Base-by-base conservation (phyloP, 2,329 filamentous ascomycete species). In the Pseudogymnoascus sp. region DNA sequence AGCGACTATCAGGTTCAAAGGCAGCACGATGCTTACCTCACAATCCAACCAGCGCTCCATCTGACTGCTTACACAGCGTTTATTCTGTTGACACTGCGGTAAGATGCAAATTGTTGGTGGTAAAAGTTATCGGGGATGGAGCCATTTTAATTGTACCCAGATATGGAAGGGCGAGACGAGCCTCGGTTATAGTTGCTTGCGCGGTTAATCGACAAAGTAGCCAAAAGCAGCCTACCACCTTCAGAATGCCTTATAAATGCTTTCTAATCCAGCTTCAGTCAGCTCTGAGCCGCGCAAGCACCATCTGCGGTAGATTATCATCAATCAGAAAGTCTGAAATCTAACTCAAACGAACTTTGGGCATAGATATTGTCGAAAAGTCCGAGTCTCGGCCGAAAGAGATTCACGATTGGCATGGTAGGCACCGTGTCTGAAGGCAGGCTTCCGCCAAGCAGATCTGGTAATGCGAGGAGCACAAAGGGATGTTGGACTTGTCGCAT, bases 401-500 rank as follows among this genome's bases (percentile, higher is more conserved):
- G 42, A 33, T n/a, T 56, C 50, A 33, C 50, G 9, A 33, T 56
- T n/a, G n/a, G 50, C 50, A 56, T 33, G 19, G 50, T 56, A n/a
- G 26, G 50, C 13, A 33, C 50, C 9, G 9, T 33, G 50, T 33
- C 50, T 33, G 17, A 33, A 56, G n/a, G 50, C n/a, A 33, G 26
- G n/a, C n/a, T 56, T 33, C 29, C 26, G 13, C 10, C 4, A 19
- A 19, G 29, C 29, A 56, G 19, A n/a, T 33, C 50, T 33, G 53
- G 31, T 9, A 21, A 15, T 56, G 33, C 33, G 31, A 63, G 62
- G 44, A 69, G 68, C 61, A 66, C 46, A 50, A 38, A 61, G 29
- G 85, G 83, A 65, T 88, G 84, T 81, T 87, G 86, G 73, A 87
- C 84, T 42, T 87, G 84, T 79, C 79, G 84, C 71, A 74, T 87